phyloP scores from a whole-genome alignment of 495 filamentous ascomycete genomes.

The Lophium mytilinum region DNA sequence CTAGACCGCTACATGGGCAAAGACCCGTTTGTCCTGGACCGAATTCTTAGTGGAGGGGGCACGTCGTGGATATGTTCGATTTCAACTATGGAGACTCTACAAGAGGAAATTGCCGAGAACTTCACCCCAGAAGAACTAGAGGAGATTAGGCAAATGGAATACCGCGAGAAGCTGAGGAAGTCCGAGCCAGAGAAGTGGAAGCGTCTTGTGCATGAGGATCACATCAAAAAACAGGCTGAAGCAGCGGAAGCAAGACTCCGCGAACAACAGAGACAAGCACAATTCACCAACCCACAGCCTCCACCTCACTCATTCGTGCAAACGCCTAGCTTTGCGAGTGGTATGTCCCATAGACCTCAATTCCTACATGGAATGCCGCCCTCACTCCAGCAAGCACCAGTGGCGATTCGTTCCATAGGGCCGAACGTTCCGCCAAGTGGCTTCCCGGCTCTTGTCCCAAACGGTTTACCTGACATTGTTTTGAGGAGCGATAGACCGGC shows the following conservation, averaged over 20 bases:
- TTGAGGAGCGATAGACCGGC: no score
- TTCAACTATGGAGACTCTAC: slow-evolving; percentile 50
- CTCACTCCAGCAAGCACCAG: no score
- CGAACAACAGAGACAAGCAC: no score
- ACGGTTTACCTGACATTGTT: no score
- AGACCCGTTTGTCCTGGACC: slow-evolving; percentile 63
- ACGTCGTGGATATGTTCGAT: slow-evolving; percentile 43
- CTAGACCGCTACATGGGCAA: slow-evolving; percentile 48
- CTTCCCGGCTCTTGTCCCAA: no score
- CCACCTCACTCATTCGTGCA: neutral
- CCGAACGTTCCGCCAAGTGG: no score
- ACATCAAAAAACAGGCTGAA: neutral
- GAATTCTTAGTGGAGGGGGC: slow-evolving; percentile 40
- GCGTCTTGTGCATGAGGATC: neutral
- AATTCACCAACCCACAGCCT: no score
- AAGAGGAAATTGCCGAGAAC: slow-evolving; percentile 46
- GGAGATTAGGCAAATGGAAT: slow-evolving; percentile 39
- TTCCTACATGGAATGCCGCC: no score
- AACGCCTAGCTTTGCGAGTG: neutral
- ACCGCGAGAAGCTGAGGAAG: slow-evolving; percentile 41
- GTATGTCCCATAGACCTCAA: no score
- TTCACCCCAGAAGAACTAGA: slow-evolving; percentile 49
- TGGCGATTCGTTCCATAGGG: no score
- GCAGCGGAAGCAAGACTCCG: no score
- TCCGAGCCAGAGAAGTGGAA: slow-evolving; percentile 32